phyloP scores from a whole-genome alignment of 2,329 filamentous ascomycete species.

The Aotearoamyces nothofagi region DNA sequence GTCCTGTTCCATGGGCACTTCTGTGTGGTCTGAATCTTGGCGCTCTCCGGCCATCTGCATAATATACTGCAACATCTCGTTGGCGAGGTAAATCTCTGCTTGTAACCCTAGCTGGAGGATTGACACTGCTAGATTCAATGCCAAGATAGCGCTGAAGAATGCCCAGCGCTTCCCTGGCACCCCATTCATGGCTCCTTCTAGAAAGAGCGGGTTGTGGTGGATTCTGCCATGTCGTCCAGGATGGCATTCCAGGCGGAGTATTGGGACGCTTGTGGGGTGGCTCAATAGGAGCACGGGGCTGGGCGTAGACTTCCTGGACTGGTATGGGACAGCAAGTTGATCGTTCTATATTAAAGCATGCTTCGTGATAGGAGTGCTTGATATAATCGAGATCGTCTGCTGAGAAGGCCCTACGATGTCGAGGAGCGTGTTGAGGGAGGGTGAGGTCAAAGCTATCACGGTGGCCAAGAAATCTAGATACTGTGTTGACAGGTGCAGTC shows the following conservation, averaged over 20 bases:
- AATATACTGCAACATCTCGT: constrained; percentile 4
- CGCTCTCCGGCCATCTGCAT: constrained; percentile 6
- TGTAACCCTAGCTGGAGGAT: constrained; percentile 5
- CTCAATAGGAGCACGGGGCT: constrained; percentile 15
- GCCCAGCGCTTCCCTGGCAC: constrained; percentile 5
- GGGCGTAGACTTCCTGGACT: constrained; percentile 16
- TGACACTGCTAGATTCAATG: constrained; percentile 6
- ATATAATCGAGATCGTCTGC: constrained; percentile 19
- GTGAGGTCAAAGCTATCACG: constrained; percentile 14
- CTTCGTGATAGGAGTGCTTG: constrained; percentile 16
- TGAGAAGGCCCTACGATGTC: constrained; percentile 21
- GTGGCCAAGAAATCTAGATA: constrained; percentile 14
- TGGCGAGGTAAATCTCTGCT: constrained; percentile 2
- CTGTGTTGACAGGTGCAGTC: too few relatives aligned
- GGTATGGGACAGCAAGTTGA: constrained; percentile 6
- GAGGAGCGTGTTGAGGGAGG: constrained; percentile 11
- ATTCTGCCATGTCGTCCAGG: constrained; percentile 18
- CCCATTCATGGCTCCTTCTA: not conserved
- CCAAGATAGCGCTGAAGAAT: constrained; percentile 11
- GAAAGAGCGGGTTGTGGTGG: constrained; percentile 3
- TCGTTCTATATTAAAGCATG: constrained; percentile 12
- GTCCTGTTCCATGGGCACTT: constrained; percentile 12
- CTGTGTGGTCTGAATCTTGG: constrained; percentile 16
- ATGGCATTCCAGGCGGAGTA: constrained; percentile 19
- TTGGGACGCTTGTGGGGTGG: constrained; percentile 14